These are phyloP conservation scores for Dendrothele bispora DNA, from an alignment of 768 basidiomycete species.

Conservation along the genomic window DNA sequence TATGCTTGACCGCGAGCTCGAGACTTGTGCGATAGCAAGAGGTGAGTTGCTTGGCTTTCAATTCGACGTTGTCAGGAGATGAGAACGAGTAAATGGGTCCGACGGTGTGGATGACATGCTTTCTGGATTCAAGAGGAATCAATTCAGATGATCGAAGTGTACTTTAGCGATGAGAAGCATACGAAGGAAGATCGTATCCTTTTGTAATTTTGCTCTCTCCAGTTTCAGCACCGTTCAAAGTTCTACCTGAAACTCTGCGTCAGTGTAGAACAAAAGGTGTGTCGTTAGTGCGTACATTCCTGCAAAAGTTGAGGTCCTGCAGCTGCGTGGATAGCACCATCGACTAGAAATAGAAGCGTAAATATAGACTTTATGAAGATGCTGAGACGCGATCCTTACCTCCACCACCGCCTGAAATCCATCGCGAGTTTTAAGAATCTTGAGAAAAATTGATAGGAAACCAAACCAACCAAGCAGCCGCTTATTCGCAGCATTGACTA, in stretches of 20 bases:
- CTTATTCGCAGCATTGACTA: constrained; percentile 83
- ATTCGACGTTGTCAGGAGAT: constrained; percentile 38
- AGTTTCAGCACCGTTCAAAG: constrained; percentile 64
- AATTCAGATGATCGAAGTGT: constrained; percentile 1
- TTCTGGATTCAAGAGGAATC: constrained; percentile 34
- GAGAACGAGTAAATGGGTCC: constrained; percentile 63
- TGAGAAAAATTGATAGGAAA: constrained; percentile 22
- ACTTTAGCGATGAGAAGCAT: no score
- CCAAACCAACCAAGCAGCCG: constrained; percentile 70
- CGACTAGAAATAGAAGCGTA: constrained; percentile 49
- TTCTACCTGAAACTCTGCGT: constrained; percentile 44
- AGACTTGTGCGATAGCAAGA: constrained; percentile 72
- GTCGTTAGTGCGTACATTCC: constrained; percentile 58
- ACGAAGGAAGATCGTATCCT: constrained; percentile 80
- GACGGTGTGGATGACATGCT: constrained; percentile 78
- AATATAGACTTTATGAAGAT: neutral
- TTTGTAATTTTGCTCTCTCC: constrained; percentile 80
- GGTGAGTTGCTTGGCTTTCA: constrained; percentile 52
- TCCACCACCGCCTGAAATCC: no score
- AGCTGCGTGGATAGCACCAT: constrained; percentile 79
- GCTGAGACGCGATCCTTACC: neutral
- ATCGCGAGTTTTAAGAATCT: no score
- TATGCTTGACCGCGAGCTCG: constrained; percentile 57
- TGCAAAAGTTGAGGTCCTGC: constrained; percentile 64
- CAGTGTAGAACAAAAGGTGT: neutral